A percentile compares a stretch with the other conserved stretches of the same genome.
phyloP scores from a whole-genome alignment of 2,329 filamentous ascomycete species.

The Zymoseptoria crescenta region DNA sequence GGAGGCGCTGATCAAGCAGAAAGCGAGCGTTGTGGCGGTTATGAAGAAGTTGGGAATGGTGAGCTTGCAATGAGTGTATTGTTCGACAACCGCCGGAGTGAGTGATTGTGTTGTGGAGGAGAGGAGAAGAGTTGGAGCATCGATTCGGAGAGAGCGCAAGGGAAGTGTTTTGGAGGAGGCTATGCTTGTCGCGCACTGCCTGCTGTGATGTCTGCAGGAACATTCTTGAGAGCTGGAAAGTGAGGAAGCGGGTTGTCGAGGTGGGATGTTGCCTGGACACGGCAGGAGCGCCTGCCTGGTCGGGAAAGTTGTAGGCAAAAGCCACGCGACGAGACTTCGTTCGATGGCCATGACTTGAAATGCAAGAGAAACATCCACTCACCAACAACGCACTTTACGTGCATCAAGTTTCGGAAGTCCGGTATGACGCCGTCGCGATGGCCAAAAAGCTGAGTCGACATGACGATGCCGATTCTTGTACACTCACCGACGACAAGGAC shows the following conservation, averaged over 20 bases:
- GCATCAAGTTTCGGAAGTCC: background rate
- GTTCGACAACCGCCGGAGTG: constrained; percentile 15
- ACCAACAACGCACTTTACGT: background rate
- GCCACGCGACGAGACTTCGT: background rate
- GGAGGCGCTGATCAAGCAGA: background rate
- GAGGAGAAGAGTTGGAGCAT: constrained; percentile 1
- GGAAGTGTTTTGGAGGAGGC: constrained; percentile 1
- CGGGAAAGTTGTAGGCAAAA: background rate
- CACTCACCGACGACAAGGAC: background rate
- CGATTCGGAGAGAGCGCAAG: constrained; percentile 2
- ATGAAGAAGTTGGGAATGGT: constrained; percentile 32
- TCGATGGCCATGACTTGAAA: background rate
- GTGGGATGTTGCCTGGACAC: background rate
- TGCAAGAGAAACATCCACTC: background rate
- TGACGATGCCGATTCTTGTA: background rate
- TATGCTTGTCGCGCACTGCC: background rate
- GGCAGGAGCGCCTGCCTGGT: background rate
- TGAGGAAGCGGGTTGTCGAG: background rate
- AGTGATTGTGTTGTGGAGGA: constrained; percentile 3
- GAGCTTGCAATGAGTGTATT: constrained; percentile 21
- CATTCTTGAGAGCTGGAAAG: background rate
- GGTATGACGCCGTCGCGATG: background rate
- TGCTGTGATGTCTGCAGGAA: background rate
- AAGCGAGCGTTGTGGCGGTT: constrained; percentile 15
- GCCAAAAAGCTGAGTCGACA: background rate